phyloP scores from a whole-genome alignment of 1,284 basidiomycete species.

The Afroboletus lepidellus region DNA sequence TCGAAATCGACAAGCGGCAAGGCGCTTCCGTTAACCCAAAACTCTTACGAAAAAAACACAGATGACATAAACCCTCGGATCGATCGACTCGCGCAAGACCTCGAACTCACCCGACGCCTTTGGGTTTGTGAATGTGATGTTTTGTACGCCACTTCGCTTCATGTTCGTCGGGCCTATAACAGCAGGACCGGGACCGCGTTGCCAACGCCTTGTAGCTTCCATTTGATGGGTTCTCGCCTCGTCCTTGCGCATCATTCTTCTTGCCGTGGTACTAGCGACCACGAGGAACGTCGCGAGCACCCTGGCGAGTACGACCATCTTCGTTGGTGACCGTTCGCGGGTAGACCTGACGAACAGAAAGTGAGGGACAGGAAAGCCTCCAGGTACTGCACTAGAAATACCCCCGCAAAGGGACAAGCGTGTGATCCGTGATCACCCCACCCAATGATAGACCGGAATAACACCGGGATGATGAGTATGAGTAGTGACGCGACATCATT shows the following conservation, averaged over 20 bases:
- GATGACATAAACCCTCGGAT: not conserved
- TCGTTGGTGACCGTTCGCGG: too few species aligned
- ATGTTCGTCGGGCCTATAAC: not conserved
- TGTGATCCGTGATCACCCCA: too few species aligned
- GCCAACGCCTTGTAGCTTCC: constrained; percentile 42
- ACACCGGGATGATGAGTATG: too few species aligned
- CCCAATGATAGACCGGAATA: too few species aligned
- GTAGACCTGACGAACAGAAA: too few species aligned
- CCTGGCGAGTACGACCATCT: constrained; percentile 14
- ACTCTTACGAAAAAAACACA: constrained; percentile 47
- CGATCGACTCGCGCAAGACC: not conserved
- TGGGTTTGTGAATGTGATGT: constrained; percentile 72
- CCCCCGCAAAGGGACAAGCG: too few species aligned
- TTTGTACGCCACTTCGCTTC: constrained; percentile 40
- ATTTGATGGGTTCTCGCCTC: constrained; percentile 16
- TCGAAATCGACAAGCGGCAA: constrained; percentile 74
- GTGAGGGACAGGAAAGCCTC: not conserved
- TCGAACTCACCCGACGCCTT: constrained; percentile 53
- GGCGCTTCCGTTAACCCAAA: constrained; percentile 64
- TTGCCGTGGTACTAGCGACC: not conserved
- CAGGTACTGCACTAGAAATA: constrained; percentile 1
- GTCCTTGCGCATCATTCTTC: constrained; percentile 24
- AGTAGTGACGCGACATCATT: too few species aligned
- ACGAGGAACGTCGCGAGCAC: constrained; percentile 10
- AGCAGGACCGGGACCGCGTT: constrained; percentile 23